Evolutionary conservation across 2,329 filamentous ascomycete species (phyloP).

Genomic region (Akanthomyces muscarius): DNA sequence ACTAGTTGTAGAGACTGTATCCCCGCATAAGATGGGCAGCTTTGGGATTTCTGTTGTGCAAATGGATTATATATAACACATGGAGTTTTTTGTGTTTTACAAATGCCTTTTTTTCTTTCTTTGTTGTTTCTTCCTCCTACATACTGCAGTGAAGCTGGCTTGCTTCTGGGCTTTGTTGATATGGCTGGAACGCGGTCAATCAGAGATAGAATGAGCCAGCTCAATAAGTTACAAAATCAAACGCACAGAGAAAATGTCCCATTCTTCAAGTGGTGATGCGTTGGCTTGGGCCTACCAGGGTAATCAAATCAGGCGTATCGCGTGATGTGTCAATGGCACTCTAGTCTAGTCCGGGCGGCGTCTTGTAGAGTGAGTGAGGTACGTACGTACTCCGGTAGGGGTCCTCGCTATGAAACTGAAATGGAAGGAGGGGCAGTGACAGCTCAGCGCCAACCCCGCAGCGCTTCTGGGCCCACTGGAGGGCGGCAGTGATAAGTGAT

Average conservation of each 20-base stretch:
- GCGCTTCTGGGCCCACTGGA: conserved; percentile 4
- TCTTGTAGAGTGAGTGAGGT: too few relatives aligned
- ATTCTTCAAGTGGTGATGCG: not conserved
- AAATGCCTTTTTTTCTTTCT: not conserved
- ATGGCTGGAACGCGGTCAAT: not conserved
- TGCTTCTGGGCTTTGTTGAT: not conserved
- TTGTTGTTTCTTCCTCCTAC: not conserved
- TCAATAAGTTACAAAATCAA: not conserved
- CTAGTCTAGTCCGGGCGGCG: not conserved
- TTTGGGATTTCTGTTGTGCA: conserved; percentile 3
- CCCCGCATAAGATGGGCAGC: conserved; percentile 7
- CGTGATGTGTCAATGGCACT: not conserved
- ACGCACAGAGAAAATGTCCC: not conserved
- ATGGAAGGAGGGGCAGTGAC: conserved; percentile 12
- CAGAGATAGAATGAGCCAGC: not conserved
- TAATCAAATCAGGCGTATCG: not conserved
- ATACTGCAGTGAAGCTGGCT: not conserved
- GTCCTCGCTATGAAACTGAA: not conserved
- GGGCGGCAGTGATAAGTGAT: conserved; percentile 9
- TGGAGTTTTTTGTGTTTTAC: not conserved
- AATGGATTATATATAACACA: not conserved
- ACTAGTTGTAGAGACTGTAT: not conserved
- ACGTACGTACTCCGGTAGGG: too few relatives aligned
- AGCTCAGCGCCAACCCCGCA: conserved; percentile 4
- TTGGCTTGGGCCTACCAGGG: not conserved